phyloP scores from a whole-genome alignment of 2,329 filamentous ascomycete species.

The Akanthomyces uredinophilus region DNA sequence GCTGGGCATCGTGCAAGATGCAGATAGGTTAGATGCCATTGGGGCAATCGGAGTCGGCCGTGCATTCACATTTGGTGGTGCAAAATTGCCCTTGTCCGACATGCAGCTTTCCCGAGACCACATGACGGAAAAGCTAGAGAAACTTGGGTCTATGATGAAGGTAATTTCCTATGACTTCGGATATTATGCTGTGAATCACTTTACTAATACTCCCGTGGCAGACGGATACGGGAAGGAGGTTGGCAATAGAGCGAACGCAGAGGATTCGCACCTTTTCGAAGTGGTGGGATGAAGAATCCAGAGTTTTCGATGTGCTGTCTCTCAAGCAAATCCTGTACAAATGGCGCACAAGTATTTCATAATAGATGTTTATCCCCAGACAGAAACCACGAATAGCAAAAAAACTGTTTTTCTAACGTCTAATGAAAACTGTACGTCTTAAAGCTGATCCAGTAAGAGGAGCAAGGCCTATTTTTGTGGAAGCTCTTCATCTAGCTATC shows the following conservation, averaged over 20 bases:
- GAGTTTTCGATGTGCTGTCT: not conserved
- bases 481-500: not conserved
- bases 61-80: constrained; percentile 60
- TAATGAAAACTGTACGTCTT: too few relatives aligned
- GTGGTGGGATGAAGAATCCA: constrained; percentile 54
- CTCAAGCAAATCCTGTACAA: not conserved
- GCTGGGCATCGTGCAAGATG: constrained; percentile 78
- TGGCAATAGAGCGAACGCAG: constrained; percentile 50
- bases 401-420: too few relatives aligned
- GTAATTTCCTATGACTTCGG: not conserved
- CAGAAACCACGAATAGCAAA: too few relatives aligned
- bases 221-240: constrained; percentile 47
- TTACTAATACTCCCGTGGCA: not conserved
- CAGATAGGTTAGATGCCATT: constrained; percentile 83
- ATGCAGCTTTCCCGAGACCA: constrained; percentile 58
- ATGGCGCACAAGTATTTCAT: too few relatives aligned
- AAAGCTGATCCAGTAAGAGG: too few relatives aligned
- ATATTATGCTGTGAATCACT: too few relatives aligned
- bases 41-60: constrained; percentile 81
- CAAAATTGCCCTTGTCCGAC: constrained; percentile 52
- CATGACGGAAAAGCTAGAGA: constrained; percentile 70
- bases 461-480: too few relatives aligned
- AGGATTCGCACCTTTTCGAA: constrained; percentile 47
- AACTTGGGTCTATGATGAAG: constrained; percentile 61
- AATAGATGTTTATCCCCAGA: not conserved